These are phyloP conservation scores for Pugionium dolabratum DNA, from an alignment of 345 rosid genomes.

Conservation along the genomic window DNA sequence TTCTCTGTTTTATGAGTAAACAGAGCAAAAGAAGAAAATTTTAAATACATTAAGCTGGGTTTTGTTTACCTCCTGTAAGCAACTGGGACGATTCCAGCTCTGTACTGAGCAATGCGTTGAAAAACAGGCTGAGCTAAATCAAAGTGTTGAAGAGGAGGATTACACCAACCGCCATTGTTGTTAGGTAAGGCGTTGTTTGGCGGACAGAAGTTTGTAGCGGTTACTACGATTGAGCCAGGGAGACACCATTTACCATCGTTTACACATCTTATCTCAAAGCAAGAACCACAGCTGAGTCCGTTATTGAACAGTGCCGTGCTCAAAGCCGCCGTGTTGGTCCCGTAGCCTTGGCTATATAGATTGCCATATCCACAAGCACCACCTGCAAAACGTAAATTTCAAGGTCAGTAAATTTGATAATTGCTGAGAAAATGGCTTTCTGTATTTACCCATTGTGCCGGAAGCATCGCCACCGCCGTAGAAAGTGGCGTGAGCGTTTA, in stretches of 20 bases:
- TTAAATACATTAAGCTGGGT: too few relatives aligned
- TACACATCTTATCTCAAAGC: conserved; percentile 61
- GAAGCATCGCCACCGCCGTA: conserved; percentile 88
- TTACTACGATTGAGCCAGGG: conserved; percentile 50
- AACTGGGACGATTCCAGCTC: conserved; percentile 65
- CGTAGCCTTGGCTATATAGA: conserved; percentile 62
- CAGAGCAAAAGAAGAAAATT: background rate
- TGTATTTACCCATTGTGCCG: conserved; percentile 72
- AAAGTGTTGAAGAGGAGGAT: conserved; percentile 63
- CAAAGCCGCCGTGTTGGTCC: conserved; percentile 63
- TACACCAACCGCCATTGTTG: conserved; percentile 70
- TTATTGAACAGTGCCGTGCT: conserved; percentile 61
- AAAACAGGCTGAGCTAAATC: conserved; percentile 67
- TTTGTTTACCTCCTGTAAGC: conserved; percentile 49
- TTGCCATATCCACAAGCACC: conserved; percentile 79
- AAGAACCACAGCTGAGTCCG: conserved; percentile 67
- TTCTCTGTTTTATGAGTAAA: background rate
- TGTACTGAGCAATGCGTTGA: conserved; percentile 55
- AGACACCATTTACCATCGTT: conserved; percentile 61
- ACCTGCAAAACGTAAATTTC: background rate
- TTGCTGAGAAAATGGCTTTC: too few relatives aligned
- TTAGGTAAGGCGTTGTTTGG: conserved; percentile 58
- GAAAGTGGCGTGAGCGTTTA: conserved; percentile 85
- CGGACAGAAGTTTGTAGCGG: conserved; percentile 69
- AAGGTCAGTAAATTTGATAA: too few relatives aligned